Base-by-base conservation (phyloP, 345 rosid genomes). In the Boechera divaricarpa region DNA sequence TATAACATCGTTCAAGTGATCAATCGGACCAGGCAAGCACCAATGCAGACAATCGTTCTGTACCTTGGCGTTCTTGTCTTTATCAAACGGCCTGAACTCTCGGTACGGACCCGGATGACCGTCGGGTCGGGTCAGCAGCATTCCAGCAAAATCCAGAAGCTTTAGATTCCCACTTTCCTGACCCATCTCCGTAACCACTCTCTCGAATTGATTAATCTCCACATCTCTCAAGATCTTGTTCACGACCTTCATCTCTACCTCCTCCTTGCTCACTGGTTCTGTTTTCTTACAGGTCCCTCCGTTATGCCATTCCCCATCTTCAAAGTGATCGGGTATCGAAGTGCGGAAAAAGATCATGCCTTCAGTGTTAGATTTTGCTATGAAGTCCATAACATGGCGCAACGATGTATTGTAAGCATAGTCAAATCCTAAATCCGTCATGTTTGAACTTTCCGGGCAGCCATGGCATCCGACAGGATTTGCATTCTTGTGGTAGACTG, bases 11-110 rank as follows among this genome's bases (percentile, higher is more conserved):
- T 89, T 96, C 84, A 90, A 86, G 53, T 78, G 56, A 80, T 96
- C 99, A 2, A 93, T 87, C 4, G 99, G 97, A 54, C 99, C 99
- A 2, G 99, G 99, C 70, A 96, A 82, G 86, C 99, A 96, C 98
- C 99, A 96, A 74, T 93, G 99, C 70, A 96, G 73, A 73, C 98
- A 96, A 77, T 96, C 99, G 49, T 91, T 91, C 91, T 89, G 99
- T 54, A 91, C 94, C 16, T 38, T 83, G 2, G 87, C 90, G 15
- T 86, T 87, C 79, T 82, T 82, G 68, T 86, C 89, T 78, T 84
- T 67, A 0, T 91, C 90, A 67, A 85, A 91, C n/a, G 97, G 97
- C 16, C 87, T 77, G 42, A 84, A 86, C 81, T 87, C 77, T 41
- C 98, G 73, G 78, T 91, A 96, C 1, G 98, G 84, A 69, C 98